These are phyloP conservation scores for Galerina sulciceps DNA, from an alignment of 768 basidiomycete species.

Conservation along the genomic window DNA sequence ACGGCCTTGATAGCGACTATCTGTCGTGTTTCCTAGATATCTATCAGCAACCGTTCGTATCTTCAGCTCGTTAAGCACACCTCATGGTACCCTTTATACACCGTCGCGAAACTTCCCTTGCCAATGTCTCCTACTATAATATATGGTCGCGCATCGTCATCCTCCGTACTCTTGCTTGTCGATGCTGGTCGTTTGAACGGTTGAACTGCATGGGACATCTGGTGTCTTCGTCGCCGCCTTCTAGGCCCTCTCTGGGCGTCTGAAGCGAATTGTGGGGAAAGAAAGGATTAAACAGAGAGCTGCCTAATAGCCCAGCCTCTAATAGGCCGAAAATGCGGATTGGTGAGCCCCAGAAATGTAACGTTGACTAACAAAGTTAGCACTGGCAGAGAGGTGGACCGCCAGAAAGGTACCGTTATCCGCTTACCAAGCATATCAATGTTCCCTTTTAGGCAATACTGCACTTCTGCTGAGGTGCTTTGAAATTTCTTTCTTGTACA, in stretches of 20 bases:
- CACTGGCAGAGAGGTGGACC: too few relatives aligned
- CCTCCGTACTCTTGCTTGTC: conserved; percentile 41
- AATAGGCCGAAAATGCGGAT: too few relatives aligned
- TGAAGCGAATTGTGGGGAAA: too few relatives aligned
- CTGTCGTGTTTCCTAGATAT: conserved; percentile 67
- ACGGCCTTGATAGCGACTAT: conserved; percentile 96
- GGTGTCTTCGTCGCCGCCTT: background rate
- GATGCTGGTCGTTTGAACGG: conserved; percentile 23
- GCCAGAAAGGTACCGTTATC: too few relatives aligned
- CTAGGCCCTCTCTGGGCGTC: background rate
- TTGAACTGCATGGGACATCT: conserved; percentile 18
- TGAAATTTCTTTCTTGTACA: too few relatives aligned
- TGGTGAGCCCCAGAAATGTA: too few relatives aligned
- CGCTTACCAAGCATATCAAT: too few relatives aligned
- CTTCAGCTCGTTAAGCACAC: conserved; percentile 44
- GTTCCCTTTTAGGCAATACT: too few relatives aligned
- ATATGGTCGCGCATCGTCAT: conserved; percentile 78
- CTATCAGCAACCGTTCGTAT: background rate
- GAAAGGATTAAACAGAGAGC: too few relatives aligned
- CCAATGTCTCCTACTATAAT: conserved; percentile 78
- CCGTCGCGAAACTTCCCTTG: conserved; percentile 94
- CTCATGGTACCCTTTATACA: conserved; percentile 92
- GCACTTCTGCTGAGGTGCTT: too few relatives aligned
- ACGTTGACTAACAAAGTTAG: too few relatives aligned
- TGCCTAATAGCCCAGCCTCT: too few relatives aligned